phyloP scores from a whole-genome alignment of 768 basidiomycete genomes.

The Boletus huronensis region DNA sequence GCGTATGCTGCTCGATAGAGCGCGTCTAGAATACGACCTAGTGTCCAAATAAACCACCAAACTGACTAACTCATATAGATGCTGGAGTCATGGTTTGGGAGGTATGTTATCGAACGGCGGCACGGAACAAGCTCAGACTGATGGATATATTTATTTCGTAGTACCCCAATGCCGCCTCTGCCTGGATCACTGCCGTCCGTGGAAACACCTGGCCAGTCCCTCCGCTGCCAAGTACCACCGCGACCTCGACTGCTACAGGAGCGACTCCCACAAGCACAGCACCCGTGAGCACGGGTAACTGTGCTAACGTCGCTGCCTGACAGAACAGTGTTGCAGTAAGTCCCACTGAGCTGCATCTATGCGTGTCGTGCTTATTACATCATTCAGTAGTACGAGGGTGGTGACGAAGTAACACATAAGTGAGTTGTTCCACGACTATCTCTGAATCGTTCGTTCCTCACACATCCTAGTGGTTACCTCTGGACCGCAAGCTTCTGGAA shows the following conservation, averaged over 20 bases:
- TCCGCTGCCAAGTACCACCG: not conserved
- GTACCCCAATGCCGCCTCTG: slow-evolving; percentile 34
- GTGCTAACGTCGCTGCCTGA: not conserved
- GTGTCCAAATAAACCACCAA: not conserved
- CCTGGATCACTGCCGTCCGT: slow-evolving; percentile 29
- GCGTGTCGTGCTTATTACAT: not conserved
- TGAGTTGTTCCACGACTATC: not conserved
- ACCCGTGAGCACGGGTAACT: not conserved
- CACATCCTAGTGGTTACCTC: not conserved
- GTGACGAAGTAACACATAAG: not conserved
- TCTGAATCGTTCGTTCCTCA: not conserved
- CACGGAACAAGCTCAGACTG: not conserved
- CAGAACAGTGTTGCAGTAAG: not conserved
- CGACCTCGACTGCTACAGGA: not conserved
- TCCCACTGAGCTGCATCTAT: not conserved
- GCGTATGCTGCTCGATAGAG: slow-evolving; percentile 30
- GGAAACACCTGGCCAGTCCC: slow-evolving; percentile 2
- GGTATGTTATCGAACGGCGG: slow-evolving; percentile 11
- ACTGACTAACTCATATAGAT: slow-evolving; percentile 21
- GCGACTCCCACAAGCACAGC: not conserved
- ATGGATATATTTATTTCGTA: not conserved
- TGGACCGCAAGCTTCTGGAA: slow-evolving; percentile 8
- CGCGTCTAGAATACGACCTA: not conserved
- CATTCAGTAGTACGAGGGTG: not conserved
- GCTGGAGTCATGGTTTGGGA: slow-evolving; percentile 6